Conservation (phyloP, 2,329 filamentous ascomycete species). For the Amesomyces nigricolor region DNA sequence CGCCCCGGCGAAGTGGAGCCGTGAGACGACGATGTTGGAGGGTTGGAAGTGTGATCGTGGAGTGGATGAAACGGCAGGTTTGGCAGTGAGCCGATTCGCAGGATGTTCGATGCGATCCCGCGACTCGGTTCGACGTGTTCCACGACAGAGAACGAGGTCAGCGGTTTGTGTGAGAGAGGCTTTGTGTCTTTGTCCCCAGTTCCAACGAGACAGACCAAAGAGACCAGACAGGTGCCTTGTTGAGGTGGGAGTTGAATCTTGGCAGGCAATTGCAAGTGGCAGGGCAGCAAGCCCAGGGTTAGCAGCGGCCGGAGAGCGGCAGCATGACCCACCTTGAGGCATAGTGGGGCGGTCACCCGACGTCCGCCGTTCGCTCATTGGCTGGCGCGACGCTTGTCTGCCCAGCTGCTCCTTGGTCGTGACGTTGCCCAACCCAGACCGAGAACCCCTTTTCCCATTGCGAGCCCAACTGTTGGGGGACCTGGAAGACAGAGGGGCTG, state of each 20-base stretch:
- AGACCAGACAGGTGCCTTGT: background rate
- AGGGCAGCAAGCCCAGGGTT: background rate
- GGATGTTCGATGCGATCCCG: background rate
- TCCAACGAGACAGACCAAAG: background rate
- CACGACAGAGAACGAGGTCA: slow-evolving; percentile 6
- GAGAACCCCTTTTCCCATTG: background rate
- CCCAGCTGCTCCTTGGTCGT: background rate
- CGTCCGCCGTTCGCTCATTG: background rate
- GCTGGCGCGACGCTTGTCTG: background rate
- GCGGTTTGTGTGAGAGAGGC: slow-evolving; percentile 7
- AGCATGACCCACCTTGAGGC: slow-evolving; percentile 5
- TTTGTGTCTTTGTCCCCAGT: slow-evolving; percentile 21
- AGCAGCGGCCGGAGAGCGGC: background rate
- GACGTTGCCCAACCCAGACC: background rate
- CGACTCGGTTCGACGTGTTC: background rate
- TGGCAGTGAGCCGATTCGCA: slow-evolving; percentile 8
- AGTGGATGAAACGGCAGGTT: slow-evolving; percentile 1
- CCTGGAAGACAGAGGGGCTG: background rate
- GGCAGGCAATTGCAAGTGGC: slow-evolving; percentile 1
- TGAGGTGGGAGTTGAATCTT: background rate
- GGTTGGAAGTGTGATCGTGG: slow-evolving; percentile 3
- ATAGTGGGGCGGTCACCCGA: slow-evolving; percentile 3
- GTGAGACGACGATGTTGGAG: slow-evolving; percentile 8
- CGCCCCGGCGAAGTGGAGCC: slow-evolving; percentile 17
- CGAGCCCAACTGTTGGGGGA: background rate